phyloP scores from a whole-genome alignment of 169 alveolate genomes.

The Amoebophrya sp. region DNA sequence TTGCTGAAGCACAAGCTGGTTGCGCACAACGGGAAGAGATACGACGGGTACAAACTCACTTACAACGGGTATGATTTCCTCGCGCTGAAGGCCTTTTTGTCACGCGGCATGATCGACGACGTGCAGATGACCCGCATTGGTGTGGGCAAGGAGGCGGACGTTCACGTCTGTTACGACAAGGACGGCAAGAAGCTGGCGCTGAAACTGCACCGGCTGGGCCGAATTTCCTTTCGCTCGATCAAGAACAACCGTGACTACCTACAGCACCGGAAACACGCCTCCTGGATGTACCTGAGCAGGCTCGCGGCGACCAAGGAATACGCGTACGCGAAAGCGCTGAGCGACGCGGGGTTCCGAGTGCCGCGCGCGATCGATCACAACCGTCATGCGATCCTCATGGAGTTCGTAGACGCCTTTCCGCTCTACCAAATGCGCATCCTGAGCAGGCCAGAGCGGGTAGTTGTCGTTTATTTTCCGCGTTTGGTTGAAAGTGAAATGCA shows the following conservation, averaged over 20 bases:
- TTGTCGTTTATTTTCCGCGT: too few species aligned
- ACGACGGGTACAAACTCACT: conserved; percentile 94
- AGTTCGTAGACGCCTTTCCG: conserved; percentile 82
- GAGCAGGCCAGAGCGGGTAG: conserved; percentile 51
- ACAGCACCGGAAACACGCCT: conserved; percentile 81
- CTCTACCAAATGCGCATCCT: conserved; percentile 67
- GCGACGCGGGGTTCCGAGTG: conserved; percentile 83
- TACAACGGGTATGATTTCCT: conserved; percentile 94
- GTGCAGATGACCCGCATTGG: conserved; percentile 82
- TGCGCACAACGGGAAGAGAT: conserved; percentile 74
- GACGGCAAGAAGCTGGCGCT: conserved; percentile 72
- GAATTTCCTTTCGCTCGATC: conserved; percentile 92
- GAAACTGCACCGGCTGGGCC: conserved; percentile 85
- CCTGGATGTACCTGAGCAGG: conserved; percentile 96
- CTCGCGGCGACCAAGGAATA: conserved; percentile 96
- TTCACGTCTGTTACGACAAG: conserved; percentile 78
- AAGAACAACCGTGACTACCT: conserved; percentile 95
- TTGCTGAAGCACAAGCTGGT: conserved; percentile 81
- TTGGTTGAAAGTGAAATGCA: too few species aligned
- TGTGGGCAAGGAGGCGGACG: conserved; percentile 98
- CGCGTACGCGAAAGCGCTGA: conserved; percentile 86
- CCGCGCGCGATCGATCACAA: conserved; percentile 93
- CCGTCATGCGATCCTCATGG: conserved; percentile 96
- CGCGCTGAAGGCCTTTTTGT: conserved; percentile 86
- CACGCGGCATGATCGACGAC: conserved; percentile 77